These are phyloP conservation scores for Colletotrichum lentis DNA, from an alignment of 2,329 filamentous ascomycete species.

Conservation along the genomic window DNA sequence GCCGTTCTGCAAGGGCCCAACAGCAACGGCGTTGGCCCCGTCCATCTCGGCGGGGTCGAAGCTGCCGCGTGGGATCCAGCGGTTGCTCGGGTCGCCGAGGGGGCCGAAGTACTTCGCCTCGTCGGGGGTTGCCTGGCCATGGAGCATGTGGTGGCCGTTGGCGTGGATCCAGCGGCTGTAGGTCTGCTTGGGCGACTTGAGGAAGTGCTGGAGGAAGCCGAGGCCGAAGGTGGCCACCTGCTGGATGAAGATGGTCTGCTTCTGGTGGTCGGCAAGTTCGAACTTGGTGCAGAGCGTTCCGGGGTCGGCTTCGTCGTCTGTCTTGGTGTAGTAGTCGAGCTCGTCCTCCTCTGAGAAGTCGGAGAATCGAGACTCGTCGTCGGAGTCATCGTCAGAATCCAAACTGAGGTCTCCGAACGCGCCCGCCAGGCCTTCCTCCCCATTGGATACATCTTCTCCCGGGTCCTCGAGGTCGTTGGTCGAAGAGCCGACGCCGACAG, in stretches of 20 bases:
- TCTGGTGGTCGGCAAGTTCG: neutral
- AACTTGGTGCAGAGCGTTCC: neutral
- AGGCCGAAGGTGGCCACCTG: constrained; percentile 23
- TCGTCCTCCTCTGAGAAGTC: neutral
- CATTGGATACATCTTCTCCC: too few species aligned
- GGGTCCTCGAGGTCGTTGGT: too few species aligned
- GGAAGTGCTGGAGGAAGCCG: neutral
- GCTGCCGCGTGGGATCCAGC: neutral
- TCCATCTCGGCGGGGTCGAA: neutral
- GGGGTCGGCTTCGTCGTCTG: neutral
- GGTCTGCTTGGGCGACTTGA: neutral
- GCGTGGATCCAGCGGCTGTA: neutral
- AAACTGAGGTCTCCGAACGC: neutral
- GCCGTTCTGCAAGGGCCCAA: too few species aligned
- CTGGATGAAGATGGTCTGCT: constrained; percentile 14
- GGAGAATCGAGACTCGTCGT: neutral
- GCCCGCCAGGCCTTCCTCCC: too few species aligned
- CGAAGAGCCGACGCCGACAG: neutral
- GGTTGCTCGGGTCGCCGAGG: neutral
- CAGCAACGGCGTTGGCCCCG: neutral
- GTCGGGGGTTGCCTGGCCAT: neutral
- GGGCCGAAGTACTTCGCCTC: neutral
- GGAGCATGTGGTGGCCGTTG: neutral
- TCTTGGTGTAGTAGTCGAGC: neutral
- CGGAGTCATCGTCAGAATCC: neutral